Base-by-base conservation (phyloP, 1,139 yeast species). In the Diutina rugosa region DNA sequence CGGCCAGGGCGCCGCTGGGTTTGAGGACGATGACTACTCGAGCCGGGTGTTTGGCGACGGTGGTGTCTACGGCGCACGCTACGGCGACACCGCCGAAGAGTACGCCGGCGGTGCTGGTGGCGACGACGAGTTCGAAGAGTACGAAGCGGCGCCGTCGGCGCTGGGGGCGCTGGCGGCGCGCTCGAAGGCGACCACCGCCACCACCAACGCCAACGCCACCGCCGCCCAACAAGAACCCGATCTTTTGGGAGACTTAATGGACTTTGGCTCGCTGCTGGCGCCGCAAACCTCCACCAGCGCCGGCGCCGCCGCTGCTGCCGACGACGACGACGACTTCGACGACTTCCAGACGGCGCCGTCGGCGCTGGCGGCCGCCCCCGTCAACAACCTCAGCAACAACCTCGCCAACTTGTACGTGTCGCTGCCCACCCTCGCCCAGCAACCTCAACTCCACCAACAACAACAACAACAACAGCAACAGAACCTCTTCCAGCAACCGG, bases 321-420 rank as follows among this genome's bases (percentile, higher is more conserved):
- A 84, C 53, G 95, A 87, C 61, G 97, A 90, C 63, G 98, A 91
- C 51, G 98, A 91, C 51, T 91, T 91, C 70, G 96, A 89, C 62
- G 98, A 93, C 63, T 91, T 91, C 78, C 97, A 91, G 70, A 83
- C 88, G 56, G 96, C 97, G 4, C 80, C 79, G 28, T 58, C 81
- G 67, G 75, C 62, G 53, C 68, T 63, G 57, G 67, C 66, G 58
- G 71, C 65, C 28, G 29, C 16, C 14, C 35, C 46, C 5, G 54
- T 44, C 6, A 41, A 26, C 21, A 67, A 62, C 54, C 64, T 69
- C 51, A 59, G 75, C n/a, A 70, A 64, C 63, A 72, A 71, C 62
- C 69, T 78, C 57, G 70, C 79, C 54, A 73, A 69, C 65, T 70
- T 79, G 59, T 72, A 73, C 61, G 61, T 60, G 54, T 64, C 67